phyloP scores from a whole-genome alignment of 306 rosid species.

The Dalbergia oliveri region DNA sequence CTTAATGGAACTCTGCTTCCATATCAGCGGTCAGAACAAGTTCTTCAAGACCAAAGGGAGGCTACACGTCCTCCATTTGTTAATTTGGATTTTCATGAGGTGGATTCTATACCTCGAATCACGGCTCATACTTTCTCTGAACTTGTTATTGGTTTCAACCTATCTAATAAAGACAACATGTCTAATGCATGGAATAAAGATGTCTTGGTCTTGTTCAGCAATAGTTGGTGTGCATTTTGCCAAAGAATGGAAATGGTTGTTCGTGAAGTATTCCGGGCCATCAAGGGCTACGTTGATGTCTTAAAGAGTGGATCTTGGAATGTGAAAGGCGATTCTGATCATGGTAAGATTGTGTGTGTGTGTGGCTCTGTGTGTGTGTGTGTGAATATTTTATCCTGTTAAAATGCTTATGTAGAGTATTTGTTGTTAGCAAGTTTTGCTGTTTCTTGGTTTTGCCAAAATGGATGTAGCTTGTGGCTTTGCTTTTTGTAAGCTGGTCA shows the following conservation, averaged over 20 bases:
- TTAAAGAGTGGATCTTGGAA: constrained; percentile 59
- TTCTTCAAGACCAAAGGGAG: constrained; percentile 61
- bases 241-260: constrained; percentile 90
- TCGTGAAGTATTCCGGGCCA: constrained; percentile 79
- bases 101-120: constrained; percentile 83
- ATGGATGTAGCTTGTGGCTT: constrained; percentile 6
- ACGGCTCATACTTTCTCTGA: constrained; percentile 71
- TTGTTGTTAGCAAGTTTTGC: constrained; percentile 33
- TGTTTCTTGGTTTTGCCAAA: constrained; percentile 18
- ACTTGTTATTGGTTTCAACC: constrained; percentile 73
- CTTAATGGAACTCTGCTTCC: constrained; percentile 77
- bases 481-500: constrained; percentile 25
- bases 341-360: constrained; percentile 54
- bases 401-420: constrained; percentile 18
- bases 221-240: constrained; percentile 95
- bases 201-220: constrained; percentile 90
- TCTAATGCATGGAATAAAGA: constrained; percentile 71
- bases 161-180: constrained; percentile 58
- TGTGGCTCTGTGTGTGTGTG: background rate
- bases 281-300: constrained; percentile 61
- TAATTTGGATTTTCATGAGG: constrained; percentile 90
- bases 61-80: constrained; percentile 83
- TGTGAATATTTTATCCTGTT: constrained; percentile 11
- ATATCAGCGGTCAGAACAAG: constrained; percentile 66
- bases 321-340: constrained; percentile 48